Conservation (phyloP, 2,329 filamentous ascomycete genomes). For the Sphaceloma murrayae region DNA sequence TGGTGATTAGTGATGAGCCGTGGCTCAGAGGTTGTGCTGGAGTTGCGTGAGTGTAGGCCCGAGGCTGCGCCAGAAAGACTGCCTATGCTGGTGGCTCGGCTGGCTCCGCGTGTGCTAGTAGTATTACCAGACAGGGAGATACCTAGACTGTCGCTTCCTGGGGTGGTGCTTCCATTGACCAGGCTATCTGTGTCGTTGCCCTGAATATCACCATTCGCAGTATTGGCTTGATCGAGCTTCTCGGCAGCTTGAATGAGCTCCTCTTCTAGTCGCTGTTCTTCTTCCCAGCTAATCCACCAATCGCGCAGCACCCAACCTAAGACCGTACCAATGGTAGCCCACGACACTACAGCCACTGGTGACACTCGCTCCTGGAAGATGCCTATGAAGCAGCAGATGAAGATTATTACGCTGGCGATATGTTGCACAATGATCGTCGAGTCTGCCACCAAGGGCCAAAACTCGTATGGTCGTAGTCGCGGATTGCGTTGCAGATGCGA, state of each 20-base stretch:
- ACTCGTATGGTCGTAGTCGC: conserved; percentile 87
- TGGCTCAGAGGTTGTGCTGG: conserved; percentile 47
- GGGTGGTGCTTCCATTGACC: conserved; percentile 3
- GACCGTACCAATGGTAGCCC: conserved; percentile 72
- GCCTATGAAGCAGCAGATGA: conserved; percentile 83
- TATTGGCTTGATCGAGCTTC: conserved; percentile 14
- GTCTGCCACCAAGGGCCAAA: conserved; percentile 92
- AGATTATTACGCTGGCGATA: conserved; percentile 88
- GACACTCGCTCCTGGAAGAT: conserved; percentile 84
- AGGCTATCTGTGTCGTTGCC: neutral
- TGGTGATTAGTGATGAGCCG: conserved; percentile 19
- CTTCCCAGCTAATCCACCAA: conserved; percentile 69
- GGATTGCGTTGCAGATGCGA: conserved; percentile 94
- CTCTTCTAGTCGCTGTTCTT: conserved; percentile 35
- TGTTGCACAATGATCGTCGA: conserved; percentile 96
- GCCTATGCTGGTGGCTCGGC: conserved; percentile 18
- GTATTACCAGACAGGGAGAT: conserved; percentile 1
- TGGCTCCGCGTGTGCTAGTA: conserved; percentile 17
- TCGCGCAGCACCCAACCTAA: conserved; percentile 89
- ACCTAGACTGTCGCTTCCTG: conserved; percentile 9
- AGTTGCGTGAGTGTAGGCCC: conserved; percentile 39
- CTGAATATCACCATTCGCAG: conserved; percentile 1
- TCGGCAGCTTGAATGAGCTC: conserved; percentile 21
- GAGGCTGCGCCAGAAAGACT: neutral
- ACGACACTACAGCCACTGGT: conserved; percentile 78